Percentiles rank a stretch among this genome's conserved stretches.
These are phyloP conservation scores for Serendipita sp. DNA, from an alignment of 768 basidiomycete species.

Conservation along the genomic window DNA sequence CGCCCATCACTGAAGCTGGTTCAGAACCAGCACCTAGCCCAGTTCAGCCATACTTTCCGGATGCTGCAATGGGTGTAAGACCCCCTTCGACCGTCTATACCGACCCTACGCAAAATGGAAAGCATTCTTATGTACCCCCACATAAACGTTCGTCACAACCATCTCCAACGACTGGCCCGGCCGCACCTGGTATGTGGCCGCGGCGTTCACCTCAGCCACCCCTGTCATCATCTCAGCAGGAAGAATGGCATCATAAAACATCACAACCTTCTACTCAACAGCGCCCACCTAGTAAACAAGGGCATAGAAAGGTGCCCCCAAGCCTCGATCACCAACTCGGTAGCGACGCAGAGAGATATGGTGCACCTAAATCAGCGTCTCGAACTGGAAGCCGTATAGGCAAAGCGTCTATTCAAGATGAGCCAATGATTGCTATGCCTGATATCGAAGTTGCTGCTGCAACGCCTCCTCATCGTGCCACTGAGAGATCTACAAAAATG, in stretches of 20 bases:
- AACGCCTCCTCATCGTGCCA: not conserved
- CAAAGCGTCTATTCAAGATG: not conserved
- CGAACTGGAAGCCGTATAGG: not conserved
- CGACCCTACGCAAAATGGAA: not conserved
- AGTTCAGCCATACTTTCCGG: not conserved
- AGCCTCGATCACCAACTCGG: not conserved
- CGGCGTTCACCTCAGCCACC: not conserved
- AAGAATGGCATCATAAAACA: not conserved
- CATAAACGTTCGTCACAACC: not conserved
- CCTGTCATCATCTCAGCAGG: not conserved
- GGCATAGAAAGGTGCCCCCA: not conserved
- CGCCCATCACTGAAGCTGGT: slow-evolving; percentile 2
- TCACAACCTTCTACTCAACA: not conserved
- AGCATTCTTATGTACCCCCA: not conserved
- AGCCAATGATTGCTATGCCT: not conserved
- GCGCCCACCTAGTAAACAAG: not conserved
- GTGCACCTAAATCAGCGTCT: not conserved
- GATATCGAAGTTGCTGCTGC: not conserved
- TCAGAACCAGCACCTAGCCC: not conserved
- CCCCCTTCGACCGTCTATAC: not conserved
- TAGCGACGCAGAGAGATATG: not conserved
- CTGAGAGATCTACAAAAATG: slow-evolving; percentile 1
- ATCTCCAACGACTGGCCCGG: not conserved
- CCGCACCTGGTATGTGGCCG: not conserved
- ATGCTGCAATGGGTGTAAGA: not conserved